Base-by-base conservation (phyloP, 2,329 filamentous ascomycete genomes). In the Coleophoma eucalyptorum region DNA sequence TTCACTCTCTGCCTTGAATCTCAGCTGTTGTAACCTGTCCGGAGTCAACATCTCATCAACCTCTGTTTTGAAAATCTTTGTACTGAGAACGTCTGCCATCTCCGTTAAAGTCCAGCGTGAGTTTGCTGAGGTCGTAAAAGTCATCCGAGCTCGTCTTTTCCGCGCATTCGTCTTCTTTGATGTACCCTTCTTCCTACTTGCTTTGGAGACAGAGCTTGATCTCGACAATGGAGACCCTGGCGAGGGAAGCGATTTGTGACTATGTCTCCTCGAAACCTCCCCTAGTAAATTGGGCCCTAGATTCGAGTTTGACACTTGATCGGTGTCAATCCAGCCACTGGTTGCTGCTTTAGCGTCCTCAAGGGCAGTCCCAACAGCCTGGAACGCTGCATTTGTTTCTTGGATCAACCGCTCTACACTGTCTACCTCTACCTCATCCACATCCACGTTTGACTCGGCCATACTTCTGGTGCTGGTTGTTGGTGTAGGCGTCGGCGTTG, bases 11-110 rank as follows among this genome's bases (percentile, higher is more conserved):
- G 52, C 46, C 33, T 54, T 54, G 33, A 59, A 50, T 50, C 66
- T 58, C 26, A 65, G 54, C 40, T 68, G 65, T 56, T 79, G 72
- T 20, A 83, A 67, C 35, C 75, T 73, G 33, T 73, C 71, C 16
- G 79, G 75, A 11, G 79, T 78, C 12, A 83, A 65, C 69, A 83
- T 80, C 65, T 85, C 81, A 47, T 83, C 78, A 0, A 74, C 80
- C 54, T 84, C 79, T 48, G 79, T 71, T 43, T 73, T 72, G 61
- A 84, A 82, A 43, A 78, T 69, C 41, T 76, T 77, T 16, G 76
- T 74, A 40, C 70, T 77, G 52, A 85, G 73, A 11, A 82, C 68
- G 31, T 80, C 80, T n/a, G 76, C 72, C 31, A 84, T 62, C 13
- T 81, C 80, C 0, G 75, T 70, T 20, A 84, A 59, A 5, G 74